Base-by-base conservation (phyloP, 176 grass and related monocot species). In the Canna indica region DNA sequence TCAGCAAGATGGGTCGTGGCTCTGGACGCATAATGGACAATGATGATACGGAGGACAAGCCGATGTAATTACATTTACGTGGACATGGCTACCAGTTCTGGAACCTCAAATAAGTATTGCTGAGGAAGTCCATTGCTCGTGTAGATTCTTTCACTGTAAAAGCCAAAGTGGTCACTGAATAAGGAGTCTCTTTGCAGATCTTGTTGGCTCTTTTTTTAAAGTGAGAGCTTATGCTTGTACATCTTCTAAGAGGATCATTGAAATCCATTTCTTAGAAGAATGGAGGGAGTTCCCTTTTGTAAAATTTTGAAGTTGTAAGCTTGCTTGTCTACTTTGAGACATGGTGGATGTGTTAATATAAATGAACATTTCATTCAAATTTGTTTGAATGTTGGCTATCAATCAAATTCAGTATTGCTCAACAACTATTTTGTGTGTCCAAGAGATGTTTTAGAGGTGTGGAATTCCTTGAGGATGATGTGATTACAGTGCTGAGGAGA, bases 1-100 rank as follows among this genome's bases (percentile, higher is more conserved):
- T 94, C 41, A 87, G 95, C 20, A 99, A 82, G 82, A 83, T 99
- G 89, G 86, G 85, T 36, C 86, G 85, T 28, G 61, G 75, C 35
- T 74, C 77, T 2, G 83, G 83, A 11, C 64, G 68, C 13, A 80
- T 77, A 44, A 57, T 70, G 29, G 73, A 81, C 32, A 57, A 17
- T 0, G 39, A 74, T 7, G 78, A 80, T 36, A 65, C 77, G 35
- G 70, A 67, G 59, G 83, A 80, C 14, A 85, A 85, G 68, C 66
- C 76, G 47, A 78, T 28, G 36, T 47, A 64, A 34, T 44, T 47
- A 34, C 35, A 25, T 25, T 66, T 39, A 9, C 2, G 18, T n/a
- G 4, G 20, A 32, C 29, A 28, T 38, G 20, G 35, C 63, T 39
- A 66, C 63, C 63, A 39, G 63, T 66, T 66, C 35, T 66, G 63